phyloP scores from a whole-genome alignment of 352 stramenopile species.

The Stramenopiles sp. region DNA sequence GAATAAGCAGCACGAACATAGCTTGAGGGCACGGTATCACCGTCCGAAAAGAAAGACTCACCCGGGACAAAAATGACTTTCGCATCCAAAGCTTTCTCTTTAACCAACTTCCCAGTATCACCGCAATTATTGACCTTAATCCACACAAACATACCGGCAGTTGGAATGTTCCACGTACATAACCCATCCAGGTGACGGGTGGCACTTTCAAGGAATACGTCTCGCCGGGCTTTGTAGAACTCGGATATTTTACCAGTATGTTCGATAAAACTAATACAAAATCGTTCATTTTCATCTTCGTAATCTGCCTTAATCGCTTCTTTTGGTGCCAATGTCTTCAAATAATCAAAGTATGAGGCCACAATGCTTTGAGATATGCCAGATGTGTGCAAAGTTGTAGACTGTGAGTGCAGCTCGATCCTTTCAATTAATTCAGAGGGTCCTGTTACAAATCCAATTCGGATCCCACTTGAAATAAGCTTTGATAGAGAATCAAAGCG shows the following conservation, averaged over 20 bases:
- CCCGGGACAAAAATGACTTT: constrained; percentile 36
- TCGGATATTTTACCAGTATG: constrained; percentile 26
- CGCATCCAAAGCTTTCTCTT: constrained; percentile 27
- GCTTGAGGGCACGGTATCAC: constrained; percentile 18
- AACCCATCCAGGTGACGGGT: constrained; percentile 28
- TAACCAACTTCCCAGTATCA: constrained; percentile 28
- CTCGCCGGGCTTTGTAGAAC: constrained; percentile 30
- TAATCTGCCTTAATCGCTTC: too few species aligned
- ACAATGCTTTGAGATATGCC: constrained; percentile 34
- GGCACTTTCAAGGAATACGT: constrained; percentile 26
- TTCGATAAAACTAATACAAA: too few species aligned
- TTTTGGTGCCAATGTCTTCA: too few species aligned
- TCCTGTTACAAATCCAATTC: constrained; percentile 34
- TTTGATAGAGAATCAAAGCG: constrained; percentile 39
- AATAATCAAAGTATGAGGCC: constrained; percentile 29
- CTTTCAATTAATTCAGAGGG: constrained; percentile 29
- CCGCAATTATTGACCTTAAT: constrained; percentile 26
- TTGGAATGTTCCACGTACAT: constrained; percentile 23
- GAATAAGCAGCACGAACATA: constrained; percentile 32
- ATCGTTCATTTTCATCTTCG: constrained; percentile 16
- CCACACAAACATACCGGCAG: constrained; percentile 37
- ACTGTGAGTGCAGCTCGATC: constrained; percentile 32
- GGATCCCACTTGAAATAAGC: constrained; percentile 31
- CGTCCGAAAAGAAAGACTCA: constrained; percentile 23
- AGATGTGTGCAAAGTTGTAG: constrained; percentile 30